Evolutionary conservation across 2,329 filamentous ascomycete species (phyloP), one percentile per base, ranked within the genome.

Genomic region (Talaromyces sp.): DNA sequence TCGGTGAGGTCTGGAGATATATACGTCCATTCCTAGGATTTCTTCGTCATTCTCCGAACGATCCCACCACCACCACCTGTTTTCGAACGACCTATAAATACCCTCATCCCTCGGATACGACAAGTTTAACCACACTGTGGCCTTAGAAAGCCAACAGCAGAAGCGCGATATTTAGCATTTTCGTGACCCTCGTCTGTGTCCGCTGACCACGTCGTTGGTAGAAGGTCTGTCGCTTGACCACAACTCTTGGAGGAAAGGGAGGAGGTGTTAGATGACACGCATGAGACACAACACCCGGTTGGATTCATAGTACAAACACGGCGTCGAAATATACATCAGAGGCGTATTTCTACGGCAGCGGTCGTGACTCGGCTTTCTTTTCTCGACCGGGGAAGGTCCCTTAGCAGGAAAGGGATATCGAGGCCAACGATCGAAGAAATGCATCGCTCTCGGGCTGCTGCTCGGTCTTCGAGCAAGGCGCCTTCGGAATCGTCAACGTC

Each of bases 401-500:
- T 57, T 15, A 41, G 40, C 10, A 31, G 28, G 9, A 33, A 33
- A 54, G 52, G 25, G 33, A 22, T 40, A 57, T 35, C 52, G 46
- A 57, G 46, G 28, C 36, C 60, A 35, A 25, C 53, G n/a, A 63
- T 25, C 22, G n/a, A 51, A 28, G 75, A 19, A 40, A 61, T 77
- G 73, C 65, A 70, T 64, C 73, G 74, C 60, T 69, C 68, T 62
- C 67, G 72, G 53, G 67, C 69, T 58, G 60, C 66, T 35, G 65
- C 67, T 67, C 73, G 74, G 41, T 65, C 69, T 46, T 68, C 74
- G 66, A 73, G 71, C 63, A 74, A 74, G 63, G 67, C 65, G 40
- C 72, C 70, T 58, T 75, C 75, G 48, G 74, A 75, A 62, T 76
- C 76, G 25, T 78, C 76, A 11, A 71, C 71, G 2, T 75, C 75